A percentile compares a stretch with the other conserved stretches of the same genome.
Conservation (phyloP, 2,329 filamentous ascomycete species). For the Atkinsonella texensis region DNA sequence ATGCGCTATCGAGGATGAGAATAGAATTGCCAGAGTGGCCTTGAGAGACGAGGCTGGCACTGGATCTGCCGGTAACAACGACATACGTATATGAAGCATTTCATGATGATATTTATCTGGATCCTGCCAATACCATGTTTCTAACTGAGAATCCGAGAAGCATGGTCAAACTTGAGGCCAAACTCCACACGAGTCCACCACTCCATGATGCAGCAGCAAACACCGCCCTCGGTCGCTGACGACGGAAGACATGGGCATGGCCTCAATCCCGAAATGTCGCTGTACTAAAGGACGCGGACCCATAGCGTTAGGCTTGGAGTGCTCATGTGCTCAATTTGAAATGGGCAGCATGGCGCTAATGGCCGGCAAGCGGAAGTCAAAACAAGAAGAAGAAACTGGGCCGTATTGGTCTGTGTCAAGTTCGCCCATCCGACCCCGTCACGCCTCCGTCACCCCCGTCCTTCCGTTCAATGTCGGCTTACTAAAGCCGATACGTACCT, state of each 20-base stretch:
- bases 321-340: constrained; percentile 36
- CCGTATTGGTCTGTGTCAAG: not conserved
- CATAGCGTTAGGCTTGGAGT: constrained; percentile 27
- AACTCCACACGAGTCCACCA: not conserved
- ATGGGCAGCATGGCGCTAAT: constrained; percentile 27
- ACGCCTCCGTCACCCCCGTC: not conserved
- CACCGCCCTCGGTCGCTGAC: not conserved
- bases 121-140: too few relatives aligned
- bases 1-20: too few relatives aligned
- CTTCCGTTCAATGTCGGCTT: not conserved
- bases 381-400: constrained; percentile 6
- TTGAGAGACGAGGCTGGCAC: too few relatives aligned
- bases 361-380: constrained; percentile 24
- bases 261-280: not conserved
- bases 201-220: not conserved
- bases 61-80: too few relatives aligned
- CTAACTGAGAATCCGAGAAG: not conserved
- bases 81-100: too few relatives aligned
- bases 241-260: not conserved
- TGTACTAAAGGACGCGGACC: constrained; percentile 13
- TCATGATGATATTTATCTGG: too few relatives aligned
- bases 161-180: too few relatives aligned
- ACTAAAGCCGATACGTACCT: too few relatives aligned
- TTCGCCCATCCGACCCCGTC: not conserved
- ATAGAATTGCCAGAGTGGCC: too few relatives aligned